Percentiles rank a stretch among this genome's conserved stretches.
phyloP scores from a whole-genome alignment of 257 asterid species.

The Cruciata laevipes region DNA sequence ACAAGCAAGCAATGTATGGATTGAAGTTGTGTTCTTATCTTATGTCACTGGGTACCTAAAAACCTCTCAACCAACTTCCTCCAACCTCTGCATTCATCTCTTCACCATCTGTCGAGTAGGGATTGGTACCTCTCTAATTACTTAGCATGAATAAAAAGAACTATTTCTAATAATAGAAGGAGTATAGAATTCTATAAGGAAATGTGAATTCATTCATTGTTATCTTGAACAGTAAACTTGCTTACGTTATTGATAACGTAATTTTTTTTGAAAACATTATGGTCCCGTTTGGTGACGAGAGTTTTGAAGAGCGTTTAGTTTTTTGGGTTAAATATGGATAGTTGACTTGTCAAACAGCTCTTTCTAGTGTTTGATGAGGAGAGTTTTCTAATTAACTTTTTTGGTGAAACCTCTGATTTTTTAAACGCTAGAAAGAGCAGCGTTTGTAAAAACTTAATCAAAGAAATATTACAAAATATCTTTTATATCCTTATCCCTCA shows the following conservation, averaged over 20 bases:
- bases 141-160: background rate
- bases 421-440: too few relatives aligned
- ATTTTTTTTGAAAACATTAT: too few relatives aligned
- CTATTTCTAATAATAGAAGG: background rate
- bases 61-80: background rate
- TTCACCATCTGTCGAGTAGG: background rate
- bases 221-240: background rate
- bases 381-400: too few relatives aligned
- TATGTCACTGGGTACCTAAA: background rate
- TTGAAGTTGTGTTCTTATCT: background rate
- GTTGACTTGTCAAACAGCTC: too few relatives aligned
- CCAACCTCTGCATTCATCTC: background rate
- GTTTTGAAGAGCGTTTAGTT: too few relatives aligned
- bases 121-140: background rate
- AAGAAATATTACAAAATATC: too few relatives aligned
- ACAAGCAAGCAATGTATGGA: background rate
- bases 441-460: too few relatives aligned
- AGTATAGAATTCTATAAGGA: background rate
- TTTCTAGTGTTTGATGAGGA: too few relatives aligned
- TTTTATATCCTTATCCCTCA: too few relatives aligned
- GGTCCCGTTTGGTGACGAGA: too few relatives aligned
- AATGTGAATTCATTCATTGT: background rate
- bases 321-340: too few relatives aligned
- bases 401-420: too few relatives aligned
- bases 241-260: background rate